phyloP scores from a whole-genome alignment of 2,329 filamentous ascomycete genomes.

The Lecanicillium sp. region DNA sequence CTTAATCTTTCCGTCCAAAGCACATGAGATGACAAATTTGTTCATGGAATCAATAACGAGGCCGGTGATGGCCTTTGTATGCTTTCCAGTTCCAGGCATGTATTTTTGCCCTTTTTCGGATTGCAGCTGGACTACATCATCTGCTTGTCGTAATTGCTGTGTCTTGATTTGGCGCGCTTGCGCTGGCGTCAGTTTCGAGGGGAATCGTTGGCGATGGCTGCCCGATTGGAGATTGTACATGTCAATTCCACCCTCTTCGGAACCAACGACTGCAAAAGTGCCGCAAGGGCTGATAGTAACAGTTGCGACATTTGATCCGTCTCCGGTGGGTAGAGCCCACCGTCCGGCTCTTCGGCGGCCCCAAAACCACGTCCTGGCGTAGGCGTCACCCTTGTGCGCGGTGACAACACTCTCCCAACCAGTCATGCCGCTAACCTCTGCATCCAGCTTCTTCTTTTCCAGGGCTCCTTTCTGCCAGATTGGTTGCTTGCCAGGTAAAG shows the following conservation, averaged over 20 bases:
- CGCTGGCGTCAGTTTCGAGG: conserved; percentile 65
- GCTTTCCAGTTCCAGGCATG: conserved; percentile 55
- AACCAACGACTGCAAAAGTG: conserved; percentile 87
- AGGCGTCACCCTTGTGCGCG: conserved; percentile 76
- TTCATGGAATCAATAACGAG: conserved; percentile 86
- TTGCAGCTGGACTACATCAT: conserved; percentile 48
- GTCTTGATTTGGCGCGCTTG: conserved; percentile 71
- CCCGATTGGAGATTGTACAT: conserved; percentile 98
- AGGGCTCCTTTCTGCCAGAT: conserved; percentile 75
- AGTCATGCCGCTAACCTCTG: conserved; percentile 66
- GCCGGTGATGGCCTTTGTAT: conserved; percentile 76
- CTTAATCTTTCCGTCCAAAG: conserved; percentile 85
- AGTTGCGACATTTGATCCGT: conserved; percentile 73
- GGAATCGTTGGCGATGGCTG: conserved; percentile 78
- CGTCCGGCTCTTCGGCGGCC: conserved; percentile 85
- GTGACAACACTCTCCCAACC: conserved; percentile 98
- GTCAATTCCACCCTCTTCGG: conserved; percentile 72
- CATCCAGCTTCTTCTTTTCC: conserved; percentile 55
- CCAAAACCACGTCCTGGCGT: conserved; percentile 96
- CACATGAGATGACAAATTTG: conserved; percentile 75
- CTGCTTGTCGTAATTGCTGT: conserved; percentile 50
- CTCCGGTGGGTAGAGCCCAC: conserved; percentile 85
- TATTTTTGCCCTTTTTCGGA: conserved; percentile 34
- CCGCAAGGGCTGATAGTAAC: conserved; percentile 88
- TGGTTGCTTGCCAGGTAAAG: conserved; percentile 65